Percentiles rank a stretch among this genome's conserved stretches.
Conservation (phyloP, 805 yeast genomes). For the Cyberlindnera nakhonratchasimensis region DNA sequence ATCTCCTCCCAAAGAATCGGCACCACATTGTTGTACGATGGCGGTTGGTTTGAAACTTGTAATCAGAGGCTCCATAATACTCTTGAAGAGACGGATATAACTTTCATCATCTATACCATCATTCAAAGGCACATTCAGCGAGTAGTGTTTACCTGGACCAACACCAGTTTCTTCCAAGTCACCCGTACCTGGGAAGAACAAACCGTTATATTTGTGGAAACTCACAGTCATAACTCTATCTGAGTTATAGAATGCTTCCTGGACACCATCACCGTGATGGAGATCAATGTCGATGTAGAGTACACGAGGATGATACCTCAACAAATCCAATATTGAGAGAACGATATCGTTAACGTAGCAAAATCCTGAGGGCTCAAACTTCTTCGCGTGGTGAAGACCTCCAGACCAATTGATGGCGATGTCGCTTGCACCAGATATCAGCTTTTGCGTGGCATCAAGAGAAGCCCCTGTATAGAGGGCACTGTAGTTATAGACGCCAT, state of each 20-base stretch:
- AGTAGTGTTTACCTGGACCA: constrained; percentile 83
- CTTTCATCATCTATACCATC: constrained; percentile 96
- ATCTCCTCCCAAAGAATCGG: constrained; percentile 92
- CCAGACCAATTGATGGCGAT: constrained; percentile 97
- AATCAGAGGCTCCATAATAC: constrained; percentile 86
- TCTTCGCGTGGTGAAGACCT: constrained; percentile 95
- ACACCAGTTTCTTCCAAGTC: constrained; percentile 85
- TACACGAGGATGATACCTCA: constrained; percentile 89
- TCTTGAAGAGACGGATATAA: constrained; percentile 70
- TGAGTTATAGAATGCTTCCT: constrained; percentile 92
- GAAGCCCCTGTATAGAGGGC: constrained; percentile 91
- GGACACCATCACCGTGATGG: constrained; percentile 98
- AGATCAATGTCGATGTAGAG: constrained; percentile 91
- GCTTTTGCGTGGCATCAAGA: constrained; percentile 84
- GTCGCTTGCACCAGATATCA: constrained; percentile 83
- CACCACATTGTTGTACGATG: constrained; percentile 95
- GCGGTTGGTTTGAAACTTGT: constrained; percentile 90
- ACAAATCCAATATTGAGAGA: constrained; percentile 75
- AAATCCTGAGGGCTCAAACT: constrained; percentile 90
- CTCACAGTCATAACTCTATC: constrained; percentile 96
- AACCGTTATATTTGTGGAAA: constrained; percentile 91
- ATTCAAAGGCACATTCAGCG: constrained; percentile 86
- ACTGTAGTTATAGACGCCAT: constrained; percentile 90
- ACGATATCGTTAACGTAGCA: constrained; percentile 96
- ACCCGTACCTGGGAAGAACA: constrained; percentile 97